Evolutionary conservation across 345 rosid species (phyloP).

Genomic region (Populus nigra): DNA sequence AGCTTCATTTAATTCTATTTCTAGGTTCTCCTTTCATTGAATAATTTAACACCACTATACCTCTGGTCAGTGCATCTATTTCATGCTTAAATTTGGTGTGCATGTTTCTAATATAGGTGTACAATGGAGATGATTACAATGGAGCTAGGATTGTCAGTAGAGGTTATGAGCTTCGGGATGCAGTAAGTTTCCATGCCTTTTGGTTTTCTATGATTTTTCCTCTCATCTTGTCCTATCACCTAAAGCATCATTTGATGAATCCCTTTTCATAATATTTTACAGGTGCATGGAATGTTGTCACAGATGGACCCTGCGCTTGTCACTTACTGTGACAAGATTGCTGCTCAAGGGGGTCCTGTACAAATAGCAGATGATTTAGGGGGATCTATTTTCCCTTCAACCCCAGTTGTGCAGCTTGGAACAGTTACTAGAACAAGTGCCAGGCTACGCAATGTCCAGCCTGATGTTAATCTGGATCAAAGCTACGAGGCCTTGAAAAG

Average conservation of each 20-base stretch:
- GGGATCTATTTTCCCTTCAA: constrained; percentile 54
- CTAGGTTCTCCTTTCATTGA: background rate
- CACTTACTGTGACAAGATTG: constrained; percentile 79
- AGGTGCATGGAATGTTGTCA: constrained; percentile 99
- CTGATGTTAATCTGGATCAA: constrained; percentile 70
- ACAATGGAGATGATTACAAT: constrained; percentile 91
- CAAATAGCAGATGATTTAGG: constrained; percentile 72
- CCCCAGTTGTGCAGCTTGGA: constrained; percentile 77
- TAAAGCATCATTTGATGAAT: background rate
- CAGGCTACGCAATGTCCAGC: constrained; percentile 88
- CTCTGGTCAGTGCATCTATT: background rate
- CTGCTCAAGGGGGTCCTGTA: constrained; percentile 80
- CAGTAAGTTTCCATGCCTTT: constrained; percentile 42
- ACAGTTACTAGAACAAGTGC: constrained; percentile 87
- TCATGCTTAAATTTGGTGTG: background rate
- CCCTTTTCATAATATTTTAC: constrained; percentile 9
- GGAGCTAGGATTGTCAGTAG: constrained; percentile 95
- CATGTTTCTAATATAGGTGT: constrained; percentile 46
- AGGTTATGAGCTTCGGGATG: constrained; percentile 92
- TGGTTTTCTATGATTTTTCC: background rate
- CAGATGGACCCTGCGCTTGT: constrained; percentile 97
- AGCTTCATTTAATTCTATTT: background rate
- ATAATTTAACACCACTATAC: background rate
- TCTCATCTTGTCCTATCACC: background rate
- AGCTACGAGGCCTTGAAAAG: constrained; percentile 71